These are phyloP conservation scores for Handroanthus guayacan DNA, from an alignment of 257 asterid species.

Conservation along the genomic window DNA sequence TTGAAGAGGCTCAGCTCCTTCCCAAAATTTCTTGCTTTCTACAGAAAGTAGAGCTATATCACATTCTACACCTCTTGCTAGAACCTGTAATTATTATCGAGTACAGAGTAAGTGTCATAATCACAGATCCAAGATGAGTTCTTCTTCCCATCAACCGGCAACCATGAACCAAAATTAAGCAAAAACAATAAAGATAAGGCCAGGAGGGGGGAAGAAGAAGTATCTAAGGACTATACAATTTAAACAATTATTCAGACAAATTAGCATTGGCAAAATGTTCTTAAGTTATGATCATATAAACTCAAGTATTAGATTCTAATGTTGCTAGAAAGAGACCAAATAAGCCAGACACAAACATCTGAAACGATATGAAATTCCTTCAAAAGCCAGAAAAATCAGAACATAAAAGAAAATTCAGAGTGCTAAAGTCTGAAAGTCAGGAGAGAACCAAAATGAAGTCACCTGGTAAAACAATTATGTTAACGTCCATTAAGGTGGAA, in stretches of 20 bases:
- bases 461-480: conserved; percentile 4
- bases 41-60: conserved; percentile 90
- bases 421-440: conserved; percentile 18
- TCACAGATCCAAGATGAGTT: conserved; percentile 11
- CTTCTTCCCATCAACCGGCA: neutral
- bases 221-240: neutral
- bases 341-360: conserved; percentile 15
- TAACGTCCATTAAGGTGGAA: neutral
- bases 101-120: conserved; percentile 29
- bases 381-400: conserved; percentile 8
- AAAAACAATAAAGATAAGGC: neutral
- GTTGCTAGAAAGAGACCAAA: conserved; percentile 3
- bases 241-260: conserved; percentile 9
- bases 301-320: conserved; percentile 6
- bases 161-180: neutral
- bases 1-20: conserved; percentile 79
- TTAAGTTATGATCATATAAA: neutral
- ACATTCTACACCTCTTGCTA: conserved; percentile 91
- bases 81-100: conserved; percentile 60
- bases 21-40: conserved; percentile 83
- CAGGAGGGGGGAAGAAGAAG: neutral
- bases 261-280: conserved; percentile 6
- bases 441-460: conserved; percentile 4
- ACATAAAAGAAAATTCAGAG: conserved; percentile 14
- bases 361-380: conserved; percentile 8